Evolutionary conservation across 345 rosid genomes (phyloP), one percentile per base, ranked within the genome.

Genomic region (Anacardium occidentale): DNA sequence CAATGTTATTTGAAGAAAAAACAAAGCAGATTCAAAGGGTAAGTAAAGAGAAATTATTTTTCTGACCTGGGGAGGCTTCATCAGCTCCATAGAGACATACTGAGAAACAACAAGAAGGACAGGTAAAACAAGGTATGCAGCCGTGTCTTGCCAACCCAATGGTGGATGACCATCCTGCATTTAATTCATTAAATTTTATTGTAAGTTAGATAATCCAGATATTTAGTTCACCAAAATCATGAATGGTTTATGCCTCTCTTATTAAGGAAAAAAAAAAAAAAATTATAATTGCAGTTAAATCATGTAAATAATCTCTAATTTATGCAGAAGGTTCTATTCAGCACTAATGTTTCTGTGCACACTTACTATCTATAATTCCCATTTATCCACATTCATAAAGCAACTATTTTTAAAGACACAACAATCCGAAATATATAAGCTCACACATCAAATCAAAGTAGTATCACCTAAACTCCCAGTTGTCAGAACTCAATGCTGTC

Each of bases 31-130:
- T 74, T 26, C 26, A 74, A 62, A 64, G 57, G 62, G 56, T 24
- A 26, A 44, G 32, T 29, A 29, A 29, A 66, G 72, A 62, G 67
- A 68, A 37, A 14, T n/a, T 29, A 10, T 66, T 42, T 68, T 61
- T 81, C 89, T 80, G 66, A 91, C 99, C 90, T 95, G 98, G 72
- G 99, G 97, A 74, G 99, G 97, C 82, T 95, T 95, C 99, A 95
- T 95, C 71, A 95, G 79, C 85, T 95, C 99, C 99, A 95, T 95
- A 5, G 99, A 95, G 48, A 88, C 88, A 68, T 79, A 95, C 69
- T 95, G 99, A 48, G 98, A 92, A 76, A 50, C 85, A 58, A 95
- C 87, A 59, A 95, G 98, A 34, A 92, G 97, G 71, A 95, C 91
- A 63, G 99, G 99, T 72, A 95, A 85, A 81, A 95, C 99, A 76